Base-by-base conservation (phyloP, 306 rosid species). In the apple (Malus domestica) region DNA sequence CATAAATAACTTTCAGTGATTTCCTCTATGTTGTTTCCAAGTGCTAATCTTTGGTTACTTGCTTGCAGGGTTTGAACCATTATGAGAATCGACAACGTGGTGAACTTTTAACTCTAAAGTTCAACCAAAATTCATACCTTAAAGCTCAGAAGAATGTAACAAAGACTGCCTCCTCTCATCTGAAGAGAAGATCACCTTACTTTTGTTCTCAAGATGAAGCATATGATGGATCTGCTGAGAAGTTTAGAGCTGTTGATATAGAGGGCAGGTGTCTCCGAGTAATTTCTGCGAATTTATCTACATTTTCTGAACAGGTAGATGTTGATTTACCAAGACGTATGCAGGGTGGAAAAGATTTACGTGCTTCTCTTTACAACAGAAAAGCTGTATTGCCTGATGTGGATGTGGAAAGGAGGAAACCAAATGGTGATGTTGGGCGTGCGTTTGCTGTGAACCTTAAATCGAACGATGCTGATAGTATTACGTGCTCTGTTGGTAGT, bases 401-500 rank as follows among this genome's bases (percentile, higher is more conserved):
- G 68, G 81, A 83, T 54, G 5, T 67, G n/a, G 87, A 83, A 62
- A 81, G 79, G 79, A 85, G 80, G 90, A 84, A 82, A 70, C 81
- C 80, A 62, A 81, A 64, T 80, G 92, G 86, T 15, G 71, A 75
- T 59, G 83, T 82, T 79, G 88, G 84, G 60, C 82, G 83, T 84
- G 85, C 82, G 55, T 78, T 68, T 81, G 81, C 85, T 66, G 84
- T 80, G 45, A 84, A 89, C 84, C 25, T 79, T 4, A 87, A 84
- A 77, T 75, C 84, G 27, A 83, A 90, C 46, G 84, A 77, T 78
- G 85, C 83, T 11, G 82, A 87, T 78, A 82, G 86, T 73, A 82
- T 81, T 71, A 82, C 87, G 55, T 86, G 88, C 90, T 90, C 97
- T 58, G 97, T 91, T 83, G 93, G 96, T 79, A 96, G 99, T 85